phyloP scores from a whole-genome alignment of 805 yeast genomes.

The Candida saitoana region DNA sequence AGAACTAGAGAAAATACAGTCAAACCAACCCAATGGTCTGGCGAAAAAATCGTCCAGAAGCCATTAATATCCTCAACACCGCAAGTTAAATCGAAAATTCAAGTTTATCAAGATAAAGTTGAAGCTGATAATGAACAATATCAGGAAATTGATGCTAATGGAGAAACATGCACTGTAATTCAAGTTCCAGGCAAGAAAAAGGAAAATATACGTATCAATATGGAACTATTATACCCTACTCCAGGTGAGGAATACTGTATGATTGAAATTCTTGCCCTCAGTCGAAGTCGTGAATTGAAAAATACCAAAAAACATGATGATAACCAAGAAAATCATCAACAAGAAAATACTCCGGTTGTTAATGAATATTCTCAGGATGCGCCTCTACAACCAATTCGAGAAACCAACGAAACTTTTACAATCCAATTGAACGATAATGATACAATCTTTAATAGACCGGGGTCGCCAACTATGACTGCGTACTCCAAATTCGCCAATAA shows the following conservation, averaged over 20 bases:
- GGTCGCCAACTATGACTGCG: conserved; percentile 76
- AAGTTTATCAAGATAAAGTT: conserved; percentile 22
- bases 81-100: conserved; percentile 17
- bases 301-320: conserved; percentile 6
- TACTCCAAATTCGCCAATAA: conserved; percentile 70
- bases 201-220: conserved; percentile 58
- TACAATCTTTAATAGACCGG: conserved; percentile 23
- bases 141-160: conserved; percentile 7
- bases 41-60: conserved; percentile 53
- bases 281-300: conserved; percentile 23
- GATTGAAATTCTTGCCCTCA: conserved; percentile 59
- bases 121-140: conserved; percentile 13
- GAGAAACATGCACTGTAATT: conserved; percentile 40
- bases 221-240: conserved; percentile 50
- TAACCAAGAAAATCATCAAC: neutral
- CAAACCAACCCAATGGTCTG: conserved; percentile 57
- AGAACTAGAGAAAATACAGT: conserved; percentile 63
- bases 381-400: conserved; percentile 3
- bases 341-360: neutral
- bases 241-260: conserved; percentile 52
- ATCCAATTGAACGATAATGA: conserved; percentile 43
- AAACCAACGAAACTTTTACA: conserved; percentile 31
- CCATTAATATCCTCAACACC: neutral
- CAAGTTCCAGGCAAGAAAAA: conserved; percentile 54
- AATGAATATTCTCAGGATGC: neutral